Percentiles rank a stretch among this genome's conserved stretches.
These are phyloP conservation scores for Fusarium sp. DNA, from an alignment of 2,329 filamentous ascomycete genomes.

Conservation along the genomic window DNA sequence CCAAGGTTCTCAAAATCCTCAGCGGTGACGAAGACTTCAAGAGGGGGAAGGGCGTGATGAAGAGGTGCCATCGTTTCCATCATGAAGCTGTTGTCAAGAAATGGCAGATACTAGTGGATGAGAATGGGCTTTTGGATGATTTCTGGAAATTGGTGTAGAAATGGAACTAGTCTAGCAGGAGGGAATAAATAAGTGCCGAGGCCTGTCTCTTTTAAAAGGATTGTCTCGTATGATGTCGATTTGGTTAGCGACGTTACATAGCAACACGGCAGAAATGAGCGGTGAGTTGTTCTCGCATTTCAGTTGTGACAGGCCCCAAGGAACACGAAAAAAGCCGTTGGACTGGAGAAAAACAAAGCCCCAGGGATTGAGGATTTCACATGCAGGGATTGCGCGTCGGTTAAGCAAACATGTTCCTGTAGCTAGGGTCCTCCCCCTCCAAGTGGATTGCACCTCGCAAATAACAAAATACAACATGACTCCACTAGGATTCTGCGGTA, in stretches of 20 bases:
- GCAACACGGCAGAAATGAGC: constrained; percentile 28
- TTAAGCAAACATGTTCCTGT: neutral
- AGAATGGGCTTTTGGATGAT: neutral
- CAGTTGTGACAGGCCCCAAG: neutral
- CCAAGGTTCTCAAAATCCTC: constrained; percentile 24
- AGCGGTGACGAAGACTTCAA: constrained; percentile 6
- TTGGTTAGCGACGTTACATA: constrained; percentile 25
- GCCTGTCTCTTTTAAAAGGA: constrained; percentile 6
- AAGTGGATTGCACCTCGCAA: neutral
- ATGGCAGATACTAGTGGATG: neutral
- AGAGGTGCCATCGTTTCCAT: constrained; percentile 34
- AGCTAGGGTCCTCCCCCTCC: constrained; percentile 1
- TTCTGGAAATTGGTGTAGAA: neutral
- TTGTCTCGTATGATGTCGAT: constrained; percentile 18
- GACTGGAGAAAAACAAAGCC: neutral
- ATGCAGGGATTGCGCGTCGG: neutral
- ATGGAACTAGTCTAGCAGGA: neutral
- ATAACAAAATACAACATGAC: constrained; percentile 9
- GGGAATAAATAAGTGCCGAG: constrained; percentile 11
- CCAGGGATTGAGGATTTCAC: neutral
- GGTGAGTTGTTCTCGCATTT: constrained; percentile 19
- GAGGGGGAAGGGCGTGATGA: constrained; percentile 2
- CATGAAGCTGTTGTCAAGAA: neutral
- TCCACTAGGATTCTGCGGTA: constrained; percentile 4
- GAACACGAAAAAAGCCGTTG: constrained; percentile 27